Base-by-base conservation (phyloP, 495 filamentous ascomycete species). In the Penicillium lividum region DNA sequence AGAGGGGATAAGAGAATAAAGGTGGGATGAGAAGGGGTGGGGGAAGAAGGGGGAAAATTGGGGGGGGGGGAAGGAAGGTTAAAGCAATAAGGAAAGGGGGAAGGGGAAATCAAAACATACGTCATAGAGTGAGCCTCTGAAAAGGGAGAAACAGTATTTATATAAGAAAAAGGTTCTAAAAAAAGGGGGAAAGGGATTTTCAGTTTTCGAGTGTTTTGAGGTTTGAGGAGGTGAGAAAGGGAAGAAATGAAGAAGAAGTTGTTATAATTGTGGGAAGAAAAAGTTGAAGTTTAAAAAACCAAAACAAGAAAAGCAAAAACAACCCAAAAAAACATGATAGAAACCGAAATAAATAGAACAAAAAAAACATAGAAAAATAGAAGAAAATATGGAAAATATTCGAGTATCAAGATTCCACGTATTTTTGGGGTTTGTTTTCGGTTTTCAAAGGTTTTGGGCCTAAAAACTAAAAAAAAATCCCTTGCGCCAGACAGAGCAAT, bases 111-210 rank as follows among this genome's bases (percentile, higher is more conserved):
- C 28, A 36, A 62, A 67, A 64, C 66, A 62, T 67, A 69, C 66
- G 66, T 67, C 66, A 69, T 69, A 69, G 64, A 69, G 66, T 54
- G 48, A 62, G 58, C 38, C 56, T 61, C 52, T 43, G 55, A 46
- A 36, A 27, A 36, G 36, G 33, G 29, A 51, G 34, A 43, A 29
- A 40, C 9, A 40, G 38, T 40, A 40, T 40, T n/a, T 40, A 40
- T 38, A 13, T 10, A 13, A 40, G n/a, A 13, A 15, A 40, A 25
- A 44, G 28, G 6, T 5, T 49, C 46, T 31, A 31, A 28, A n/a
- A n/a, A 5, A 27, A 22, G 53, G 53, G 43, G n/a, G 40, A 28
- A 51, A 13, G 22, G 22, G 2, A 1, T 22, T 22, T 22, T 1
- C 22, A 22, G 22, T 22, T 22, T 22, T 2, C 22, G 22, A 22